Base-by-base conservation (phyloP, 352 stramenopile species). In the Pythium myriotylum region DNA sequence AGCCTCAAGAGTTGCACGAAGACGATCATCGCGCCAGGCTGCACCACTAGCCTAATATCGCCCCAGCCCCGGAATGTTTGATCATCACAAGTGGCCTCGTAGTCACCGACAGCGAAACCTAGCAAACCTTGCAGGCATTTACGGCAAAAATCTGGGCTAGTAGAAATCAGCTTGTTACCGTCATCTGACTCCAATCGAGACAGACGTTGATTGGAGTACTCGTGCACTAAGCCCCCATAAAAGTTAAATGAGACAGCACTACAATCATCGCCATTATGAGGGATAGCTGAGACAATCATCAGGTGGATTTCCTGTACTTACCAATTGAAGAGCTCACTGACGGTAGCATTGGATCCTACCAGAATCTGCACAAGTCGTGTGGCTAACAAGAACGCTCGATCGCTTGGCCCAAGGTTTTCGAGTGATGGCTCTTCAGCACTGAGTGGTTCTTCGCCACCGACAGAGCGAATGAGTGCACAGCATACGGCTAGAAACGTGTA, bases 401-500 rank as follows among this genome's bases (percentile, higher is more conserved):
- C 56, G n/a, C 54, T 66, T 39, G 17, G 17, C n/a, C 22, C 45
- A 42, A 45, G 39, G 0, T 2, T 29, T 26, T 48, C 13, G 5
- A 10, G 29, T 0, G 42, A n/a, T 1, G 29, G 16, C 12, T 9
- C 10, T 14, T 57, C 27, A 9, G 35, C 10, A 1, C 46, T n/a
- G 0, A 19, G 5, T 4, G 37, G 33, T 19, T 50, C 45, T 19
- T 32, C 45, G 13, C 26, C 45, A 19, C 26, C 29, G 3, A 61
- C 23, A 4, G 35, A 29, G 26, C 55, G 56, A 27, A 24, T 27
- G 13, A 85, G 56, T 1, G 65, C 59, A 53, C 62, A 77, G n/a
- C 84, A 54, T n/a, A 82, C 54, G 19, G 74, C 72, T 17, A 88
- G 58, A 37, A 74, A 70, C 7, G 76, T 76, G 47, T 67, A 68